Evolutionary conservation across 192 early-diverging fungal species (phyloP).

Genomic region (Coemansia sp.): DNA sequence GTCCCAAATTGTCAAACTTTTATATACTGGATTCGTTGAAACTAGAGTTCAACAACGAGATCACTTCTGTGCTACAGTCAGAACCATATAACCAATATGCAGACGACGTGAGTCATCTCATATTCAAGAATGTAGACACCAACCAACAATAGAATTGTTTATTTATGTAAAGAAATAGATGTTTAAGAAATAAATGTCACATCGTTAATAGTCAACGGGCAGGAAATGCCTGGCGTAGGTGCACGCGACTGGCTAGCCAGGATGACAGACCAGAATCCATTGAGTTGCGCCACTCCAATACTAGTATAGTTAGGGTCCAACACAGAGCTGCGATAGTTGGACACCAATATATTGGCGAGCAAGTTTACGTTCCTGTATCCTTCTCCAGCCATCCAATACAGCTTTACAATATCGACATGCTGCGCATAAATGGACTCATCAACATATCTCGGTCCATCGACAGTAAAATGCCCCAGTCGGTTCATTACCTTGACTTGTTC

Average conservation of each 20-base stretch:
- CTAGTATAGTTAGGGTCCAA: conserved; percentile 31
- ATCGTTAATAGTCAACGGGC: conserved; percentile 30
- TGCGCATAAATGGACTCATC: conserved; percentile 37
- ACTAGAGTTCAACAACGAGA: conserved; percentile 5
- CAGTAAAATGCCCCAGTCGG: conserved; percentile 35
- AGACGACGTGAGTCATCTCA: background rate
- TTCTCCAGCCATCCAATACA: conserved; percentile 49
- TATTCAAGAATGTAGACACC: background rate
- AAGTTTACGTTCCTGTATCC: conserved; percentile 8
- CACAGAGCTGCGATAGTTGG: conserved; percentile 16
- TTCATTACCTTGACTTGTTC: conserved; percentile 44
- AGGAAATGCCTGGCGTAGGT: conserved; percentile 6
- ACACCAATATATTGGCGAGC: conserved; percentile 22
- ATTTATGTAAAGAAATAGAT: background rate
- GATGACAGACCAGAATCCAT: conserved; percentile 53
- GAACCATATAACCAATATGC: conserved; percentile 4
- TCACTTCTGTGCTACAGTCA: background rate
- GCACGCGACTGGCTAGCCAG: conserved; percentile 22
- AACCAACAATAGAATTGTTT: background rate
- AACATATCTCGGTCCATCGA: conserved; percentile 38
- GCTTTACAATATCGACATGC: conserved; percentile 24
- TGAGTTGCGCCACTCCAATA: conserved; percentile 43
- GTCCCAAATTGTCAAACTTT: conserved; percentile 2
- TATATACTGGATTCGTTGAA: background rate
- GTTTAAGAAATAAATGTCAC: conserved; percentile 23